phyloP scores from a whole-genome alignment of 78 protist species.

The Emiliania huxleyi region DNA sequence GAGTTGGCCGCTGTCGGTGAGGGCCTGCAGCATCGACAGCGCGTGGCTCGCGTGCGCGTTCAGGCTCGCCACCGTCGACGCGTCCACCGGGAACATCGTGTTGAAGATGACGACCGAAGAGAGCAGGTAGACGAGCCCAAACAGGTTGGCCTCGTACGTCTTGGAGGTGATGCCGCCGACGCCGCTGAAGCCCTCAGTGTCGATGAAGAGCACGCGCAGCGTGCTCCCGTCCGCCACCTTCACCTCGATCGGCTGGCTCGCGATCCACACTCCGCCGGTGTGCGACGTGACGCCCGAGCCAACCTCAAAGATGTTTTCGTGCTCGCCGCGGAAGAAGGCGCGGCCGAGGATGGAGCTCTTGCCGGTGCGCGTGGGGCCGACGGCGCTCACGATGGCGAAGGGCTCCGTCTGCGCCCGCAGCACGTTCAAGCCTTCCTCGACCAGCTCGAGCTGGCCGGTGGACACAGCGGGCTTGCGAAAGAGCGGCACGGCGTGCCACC shows the following conservation, averaged over 20 bases:
- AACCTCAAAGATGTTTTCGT: background rate
- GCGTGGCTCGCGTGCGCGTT: background rate
- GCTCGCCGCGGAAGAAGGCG: too few relatives aligned
- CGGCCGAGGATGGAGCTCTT: background rate
- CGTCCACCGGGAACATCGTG: background rate
- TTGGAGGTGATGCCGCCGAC: background rate
- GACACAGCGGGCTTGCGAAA: background rate
- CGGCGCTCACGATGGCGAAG: background rate
- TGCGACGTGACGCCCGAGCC: background rate
- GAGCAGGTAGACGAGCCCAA: background rate
- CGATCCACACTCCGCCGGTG: slow-evolving; percentile 1
- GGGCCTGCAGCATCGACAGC: too few relatives aligned
- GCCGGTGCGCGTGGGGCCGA: slow-evolving; percentile 11
- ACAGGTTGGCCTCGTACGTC: slow-evolving; percentile 7
- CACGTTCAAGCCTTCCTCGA: background rate
- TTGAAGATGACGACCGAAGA: background rate
- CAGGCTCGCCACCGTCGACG: background rate
- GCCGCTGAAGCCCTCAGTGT: slow-evolving; percentile 4
- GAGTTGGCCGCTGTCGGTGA: too few relatives aligned
- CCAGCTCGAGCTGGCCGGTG: background rate
- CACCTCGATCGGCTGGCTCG: too few relatives aligned
- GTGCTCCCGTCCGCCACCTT: too few relatives aligned
- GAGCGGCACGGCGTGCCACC: background rate
- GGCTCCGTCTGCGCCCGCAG: background rate
- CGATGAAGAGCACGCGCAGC: background rate